Conservation (phyloP, 2,329 filamentous ascomycete genomes). For the Chaetomium sp. region DNA sequence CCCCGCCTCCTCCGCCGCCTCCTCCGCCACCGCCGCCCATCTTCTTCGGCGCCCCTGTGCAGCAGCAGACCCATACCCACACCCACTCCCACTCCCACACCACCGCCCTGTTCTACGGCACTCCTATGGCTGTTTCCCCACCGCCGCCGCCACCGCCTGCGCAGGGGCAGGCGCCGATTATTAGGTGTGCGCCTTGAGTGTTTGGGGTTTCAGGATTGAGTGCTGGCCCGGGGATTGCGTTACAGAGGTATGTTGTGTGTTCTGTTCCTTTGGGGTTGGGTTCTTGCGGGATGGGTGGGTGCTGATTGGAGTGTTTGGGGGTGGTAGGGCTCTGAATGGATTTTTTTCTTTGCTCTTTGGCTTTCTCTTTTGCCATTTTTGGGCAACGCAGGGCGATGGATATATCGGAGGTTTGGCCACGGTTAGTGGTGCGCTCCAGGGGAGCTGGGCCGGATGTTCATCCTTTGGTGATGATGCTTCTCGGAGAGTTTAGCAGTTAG, state of each 20-base stretch:
- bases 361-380: constrained; percentile 1
- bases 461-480: neutral
- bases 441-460: neutral
- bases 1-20: constrained; percentile 1
- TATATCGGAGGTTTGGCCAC: neutral
- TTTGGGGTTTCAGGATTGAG: too few relatives aligned
- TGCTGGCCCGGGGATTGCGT: too few relatives aligned
- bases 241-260: too few relatives aligned
- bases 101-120: neutral
- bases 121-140: neutral
- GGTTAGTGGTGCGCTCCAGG: neutral
- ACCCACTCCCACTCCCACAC: neutral
- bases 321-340: too few relatives aligned
- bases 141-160: neutral
- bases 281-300: neutral
- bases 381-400: neutral
- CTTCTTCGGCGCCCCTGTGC: neutral
- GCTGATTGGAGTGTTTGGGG: neutral
- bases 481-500: neutral
- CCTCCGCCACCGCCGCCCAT: constrained; percentile 5
- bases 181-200: constrained; percentile 18
- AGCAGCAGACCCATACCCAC: neutral
- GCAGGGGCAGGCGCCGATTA: constrained; percentile 5
- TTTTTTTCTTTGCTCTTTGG: too few relatives aligned
- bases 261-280: too few relatives aligned